Evolutionary conservation across 2,329 filamentous ascomycete genomes (phyloP), one percentile per base, ranked within the genome.

Genomic region (Dactylellina drechsleri): DNA sequence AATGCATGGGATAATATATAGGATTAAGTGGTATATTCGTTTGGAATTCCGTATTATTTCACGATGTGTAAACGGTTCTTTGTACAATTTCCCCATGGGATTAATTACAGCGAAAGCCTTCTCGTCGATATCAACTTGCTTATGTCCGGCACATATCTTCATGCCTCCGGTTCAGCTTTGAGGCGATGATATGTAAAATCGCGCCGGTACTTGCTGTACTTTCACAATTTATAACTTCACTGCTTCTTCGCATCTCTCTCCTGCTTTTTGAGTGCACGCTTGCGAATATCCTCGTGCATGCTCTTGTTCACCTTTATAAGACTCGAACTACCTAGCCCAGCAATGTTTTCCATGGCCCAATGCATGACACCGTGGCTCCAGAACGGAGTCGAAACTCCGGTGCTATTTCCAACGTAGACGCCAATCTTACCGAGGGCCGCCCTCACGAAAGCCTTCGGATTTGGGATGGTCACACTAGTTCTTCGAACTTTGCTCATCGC

Each of bases 401-500:
- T 71, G 16, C 77, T 79, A 75, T 92, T 91, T 66, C 87, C 88
- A 56, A 88, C 83, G 31, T 74, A 67, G 40, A 74, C 70, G 8
- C 94, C 94, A 79, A 99, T 87, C 85, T 95, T 97, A 77, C 86
- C 84, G 71, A 99, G 84, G 0, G 91, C 88, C 5, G 91, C 85
- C 79, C 87, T 88, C 67, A 99, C 95, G 82, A 98, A 98, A 64
- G 86, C 84, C 81, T 90, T 90, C 13, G 94, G 91, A 72, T 86
- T 92, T 8, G 95, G 95, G 53, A 98, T 91, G 68, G 93, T 84
- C 53, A 89, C 83, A 77, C 88, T 94, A 0, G 92, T 85, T 67
- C 90, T 90, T 79, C 92, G 90, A 79, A 99, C 89, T 86, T 99
- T 99, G 83, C 91, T 94, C 95, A 99, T 99, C 80, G 94, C 92